Percentiles rank a stretch among this genome's conserved stretches.
Evolutionary conservation across 73 alveolate species (phyloP).

Genomic region (Blepharisma japonicum): DNA sequence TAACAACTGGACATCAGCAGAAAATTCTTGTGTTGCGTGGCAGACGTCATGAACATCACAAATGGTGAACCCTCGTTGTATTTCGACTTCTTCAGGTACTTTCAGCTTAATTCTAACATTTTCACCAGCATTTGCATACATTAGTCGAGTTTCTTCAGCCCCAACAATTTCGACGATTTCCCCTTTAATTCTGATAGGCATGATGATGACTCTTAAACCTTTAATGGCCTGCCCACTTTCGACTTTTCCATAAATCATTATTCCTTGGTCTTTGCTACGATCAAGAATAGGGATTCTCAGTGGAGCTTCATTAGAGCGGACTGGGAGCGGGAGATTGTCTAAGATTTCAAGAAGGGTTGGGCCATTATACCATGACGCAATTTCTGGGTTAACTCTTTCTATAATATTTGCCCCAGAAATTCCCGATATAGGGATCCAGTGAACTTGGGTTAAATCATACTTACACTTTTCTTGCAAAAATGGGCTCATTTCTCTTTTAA

Average conservation of each 20-base stretch:
- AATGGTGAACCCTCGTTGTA: constrained; percentile 49
- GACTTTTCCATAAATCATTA: constrained; percentile 44
- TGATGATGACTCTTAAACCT: constrained; percentile 41
- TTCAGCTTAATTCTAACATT: constrained; percentile 42
- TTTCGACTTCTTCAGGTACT: constrained; percentile 45
- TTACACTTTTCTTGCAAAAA: constrained; percentile 9
- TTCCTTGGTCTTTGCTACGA: constrained; percentile 40
- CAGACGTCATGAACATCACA: constrained; percentile 46
- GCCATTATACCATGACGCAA: constrained; percentile 95
- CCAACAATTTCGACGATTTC: constrained; percentile 40
- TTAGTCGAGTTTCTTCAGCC: constrained; percentile 41
- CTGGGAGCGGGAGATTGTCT: constrained; percentile 86
- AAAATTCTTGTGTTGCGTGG: constrained; percentile 41
- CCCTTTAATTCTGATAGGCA: constrained; percentile 40
- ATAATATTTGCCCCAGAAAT: constrained; percentile 92
- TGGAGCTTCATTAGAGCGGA: constrained; percentile 95
- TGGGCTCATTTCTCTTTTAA: constrained; percentile 60
- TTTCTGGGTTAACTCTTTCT: constrained; percentile 58
- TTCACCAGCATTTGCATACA: constrained; percentile 62
- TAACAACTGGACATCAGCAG: constrained; percentile 43
- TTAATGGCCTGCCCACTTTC: constrained; percentile 53
- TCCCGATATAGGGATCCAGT: constrained; percentile 95
- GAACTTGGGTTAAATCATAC: constrained; percentile 27
- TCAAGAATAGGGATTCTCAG: constrained; percentile 73
- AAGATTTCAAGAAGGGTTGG: constrained; percentile 90